Conservation (phyloP, 139 green algal species). For the Chlamydomonas urium region DNA sequence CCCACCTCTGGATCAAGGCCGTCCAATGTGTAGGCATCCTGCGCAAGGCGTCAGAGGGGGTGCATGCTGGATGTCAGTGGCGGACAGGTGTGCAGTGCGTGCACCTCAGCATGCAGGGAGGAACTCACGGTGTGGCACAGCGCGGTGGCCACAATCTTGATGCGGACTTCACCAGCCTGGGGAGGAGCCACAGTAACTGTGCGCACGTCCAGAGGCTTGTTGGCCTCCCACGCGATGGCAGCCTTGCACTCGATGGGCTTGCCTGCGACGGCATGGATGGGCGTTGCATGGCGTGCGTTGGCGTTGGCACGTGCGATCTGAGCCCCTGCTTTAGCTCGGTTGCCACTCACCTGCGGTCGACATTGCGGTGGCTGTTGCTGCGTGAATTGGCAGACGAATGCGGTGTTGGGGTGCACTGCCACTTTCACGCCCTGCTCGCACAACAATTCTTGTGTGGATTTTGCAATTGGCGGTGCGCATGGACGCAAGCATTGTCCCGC, state of each 20-base stretch:
- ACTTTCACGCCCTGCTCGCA: too few species aligned
- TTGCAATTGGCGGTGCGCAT: too few species aligned
- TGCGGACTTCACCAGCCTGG: slow-evolving; percentile 81
- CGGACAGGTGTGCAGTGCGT: background rate
- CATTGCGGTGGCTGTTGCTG: too few species aligned
- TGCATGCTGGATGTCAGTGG: too few species aligned
- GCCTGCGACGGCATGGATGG: background rate
- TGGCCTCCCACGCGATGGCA: slow-evolving; percentile 83
- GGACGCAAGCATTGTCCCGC: too few species aligned
- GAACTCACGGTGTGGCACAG: slow-evolving; percentile 87
- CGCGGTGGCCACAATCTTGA: slow-evolving; percentile 84
- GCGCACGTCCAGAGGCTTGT: slow-evolving; percentile 79
- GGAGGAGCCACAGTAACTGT: slow-evolving; percentile 84
- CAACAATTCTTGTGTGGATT: too few species aligned
- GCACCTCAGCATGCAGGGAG: background rate
- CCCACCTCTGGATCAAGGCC: slow-evolving; percentile 67
- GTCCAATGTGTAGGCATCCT: slow-evolving; percentile 87
- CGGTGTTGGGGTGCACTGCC: too few species aligned
- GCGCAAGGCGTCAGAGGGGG: background rate
- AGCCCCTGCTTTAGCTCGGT: too few species aligned
- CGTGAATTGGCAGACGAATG: too few species aligned
- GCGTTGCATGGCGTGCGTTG: too few species aligned
- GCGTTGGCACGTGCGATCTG: too few species aligned
- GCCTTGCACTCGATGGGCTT: slow-evolving; percentile 89
- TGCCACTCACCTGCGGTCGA: too few species aligned